Conservation (phyloP, 345 rosid species). For the Populus nigra region DNA sequence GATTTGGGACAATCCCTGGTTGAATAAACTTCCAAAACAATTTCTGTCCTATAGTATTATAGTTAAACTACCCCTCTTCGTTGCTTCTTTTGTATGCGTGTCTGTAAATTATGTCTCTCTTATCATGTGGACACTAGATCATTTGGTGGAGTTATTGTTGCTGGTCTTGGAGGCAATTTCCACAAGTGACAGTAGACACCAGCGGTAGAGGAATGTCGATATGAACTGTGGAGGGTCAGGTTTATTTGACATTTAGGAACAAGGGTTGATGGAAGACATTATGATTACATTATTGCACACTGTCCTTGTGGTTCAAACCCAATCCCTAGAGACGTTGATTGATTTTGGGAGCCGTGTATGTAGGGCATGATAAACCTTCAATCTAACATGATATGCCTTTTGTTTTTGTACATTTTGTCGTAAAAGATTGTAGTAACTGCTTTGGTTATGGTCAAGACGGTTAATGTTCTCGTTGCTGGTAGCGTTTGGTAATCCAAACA, state of each 20-base stretch:
- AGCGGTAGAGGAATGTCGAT: background rate
- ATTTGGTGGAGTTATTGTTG: background rate
- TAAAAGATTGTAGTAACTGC: background rate
- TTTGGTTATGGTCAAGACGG: no score
- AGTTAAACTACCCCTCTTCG: background rate
- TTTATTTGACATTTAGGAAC: background rate
- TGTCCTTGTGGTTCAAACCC: background rate
- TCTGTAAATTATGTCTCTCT: background rate
- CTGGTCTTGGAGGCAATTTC: constrained; percentile 1
- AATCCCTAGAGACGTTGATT: constrained; percentile 13
- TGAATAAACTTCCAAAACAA: background rate
- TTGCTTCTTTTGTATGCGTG: background rate
- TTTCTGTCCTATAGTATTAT: background rate
- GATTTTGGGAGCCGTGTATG: constrained; percentile 16
- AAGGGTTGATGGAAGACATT: background rate
- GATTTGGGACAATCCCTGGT: background rate
- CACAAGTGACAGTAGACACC: constrained; percentile 9
- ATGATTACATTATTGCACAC: background rate
- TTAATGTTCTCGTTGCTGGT: background rate
- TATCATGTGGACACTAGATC: background rate
- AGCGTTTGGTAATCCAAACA: no score
- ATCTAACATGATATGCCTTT: constrained; percentile 22
- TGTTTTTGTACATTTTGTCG: constrained; percentile 16
- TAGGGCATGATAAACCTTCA: constrained; percentile 15
- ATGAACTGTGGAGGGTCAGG: constrained; percentile 2